Evolutionary conservation across 441 rosid species (phyloP), one percentile per base, ranked within the genome.

Genomic region (Dalechampia spathulata): DNA sequence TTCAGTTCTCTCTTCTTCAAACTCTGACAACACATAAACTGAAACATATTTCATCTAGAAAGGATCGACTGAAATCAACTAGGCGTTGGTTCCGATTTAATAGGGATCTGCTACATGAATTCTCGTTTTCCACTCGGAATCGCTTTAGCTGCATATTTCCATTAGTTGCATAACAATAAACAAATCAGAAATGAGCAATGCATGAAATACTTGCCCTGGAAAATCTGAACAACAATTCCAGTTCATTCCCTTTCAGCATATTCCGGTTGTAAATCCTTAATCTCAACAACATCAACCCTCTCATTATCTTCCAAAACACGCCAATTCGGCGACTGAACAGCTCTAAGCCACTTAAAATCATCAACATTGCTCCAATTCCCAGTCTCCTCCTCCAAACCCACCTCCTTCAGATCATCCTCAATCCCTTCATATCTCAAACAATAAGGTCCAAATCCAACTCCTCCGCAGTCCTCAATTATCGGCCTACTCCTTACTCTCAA

Each of bases 341-440:
- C 96, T 70, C 83, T 78, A 53, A 91, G 49, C 95, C 96, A 91
- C 81, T 74, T 72, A 66, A 91, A 91, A 73, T 91, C 98, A 77
- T 88, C 98, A 13, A 91, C 95, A 74, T 75, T 78, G 49, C 62
- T 69, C 96, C 98, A 88, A 54, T 74, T 81, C 45, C 64, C 75
- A 0, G 73, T 80, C 75, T 91, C 96, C 64, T 78, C 86, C n/a
- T 52, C 76, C 65, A 91, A 64, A 10, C 77, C 79, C 0, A 91
- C 89, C 12, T 28, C 69, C 69, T 58, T 71, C 72, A 91, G 63
- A 54, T 88, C 89, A 37, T 76, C 75, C 27, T 76, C 82, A 19
- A 91, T 73, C 58, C 89, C 96, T 37, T 71, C 55, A 49, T 88
- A 88, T 25, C 65, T 67, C 74, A 87, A 74, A 75, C 86, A 83